phyloP scores from a whole-genome alignment of 352 stramenopile genomes.

The Globisporangium paroecandrum region DNA sequence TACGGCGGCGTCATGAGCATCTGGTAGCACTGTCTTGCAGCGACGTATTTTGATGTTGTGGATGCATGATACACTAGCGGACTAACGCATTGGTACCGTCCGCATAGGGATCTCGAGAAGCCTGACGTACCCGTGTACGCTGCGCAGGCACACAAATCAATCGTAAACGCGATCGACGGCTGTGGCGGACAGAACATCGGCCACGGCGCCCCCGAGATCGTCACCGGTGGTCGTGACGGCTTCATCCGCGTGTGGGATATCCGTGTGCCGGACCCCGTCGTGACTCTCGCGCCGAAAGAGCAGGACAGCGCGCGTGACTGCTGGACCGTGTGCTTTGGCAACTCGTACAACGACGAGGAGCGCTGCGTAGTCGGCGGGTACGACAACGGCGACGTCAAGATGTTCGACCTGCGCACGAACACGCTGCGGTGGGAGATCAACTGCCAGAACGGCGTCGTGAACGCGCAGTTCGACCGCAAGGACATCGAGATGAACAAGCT shows the following conservation, averaged over 20 bases:
- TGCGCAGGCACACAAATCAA: slow-evolving; percentile 88
- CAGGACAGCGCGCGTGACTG: slow-evolving; percentile 86
- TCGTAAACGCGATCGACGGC: slow-evolving; percentile 96
- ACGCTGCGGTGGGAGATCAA: slow-evolving; percentile 95
- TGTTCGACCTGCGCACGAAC: slow-evolving; percentile 95
- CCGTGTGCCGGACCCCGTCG: slow-evolving; percentile 87
- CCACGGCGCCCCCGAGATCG: slow-evolving; percentile 91
- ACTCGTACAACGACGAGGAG: slow-evolving; percentile 93
- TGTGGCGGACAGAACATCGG: slow-evolving; percentile 89
- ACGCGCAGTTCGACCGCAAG: slow-evolving; percentile 93
- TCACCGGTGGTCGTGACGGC: slow-evolving; percentile 92
- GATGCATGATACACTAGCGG: neutral
- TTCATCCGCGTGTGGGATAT: slow-evolving; percentile 96
- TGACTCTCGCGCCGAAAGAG: slow-evolving; percentile 90
- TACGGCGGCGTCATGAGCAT: slow-evolving; percentile 75
- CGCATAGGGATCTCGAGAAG: slow-evolving; percentile 77
- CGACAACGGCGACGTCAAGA: slow-evolving; percentile 97
- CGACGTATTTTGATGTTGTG: neutral
- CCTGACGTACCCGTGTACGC: slow-evolving; percentile 78
- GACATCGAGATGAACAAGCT: slow-evolving; percentile 99
- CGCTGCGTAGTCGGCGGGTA: slow-evolving; percentile 92
- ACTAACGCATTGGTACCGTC: neutral
- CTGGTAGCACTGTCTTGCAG: slow-evolving; percentile 29
- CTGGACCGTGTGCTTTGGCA: slow-evolving; percentile 95
- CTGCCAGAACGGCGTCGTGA: slow-evolving; percentile 95